Percentiles rank a stretch among this genome's conserved stretches.
These are phyloP conservation scores for Tremella fuciformis DNA, from an alignment of 768 basidiomycete species.

Conservation along the genomic window DNA sequence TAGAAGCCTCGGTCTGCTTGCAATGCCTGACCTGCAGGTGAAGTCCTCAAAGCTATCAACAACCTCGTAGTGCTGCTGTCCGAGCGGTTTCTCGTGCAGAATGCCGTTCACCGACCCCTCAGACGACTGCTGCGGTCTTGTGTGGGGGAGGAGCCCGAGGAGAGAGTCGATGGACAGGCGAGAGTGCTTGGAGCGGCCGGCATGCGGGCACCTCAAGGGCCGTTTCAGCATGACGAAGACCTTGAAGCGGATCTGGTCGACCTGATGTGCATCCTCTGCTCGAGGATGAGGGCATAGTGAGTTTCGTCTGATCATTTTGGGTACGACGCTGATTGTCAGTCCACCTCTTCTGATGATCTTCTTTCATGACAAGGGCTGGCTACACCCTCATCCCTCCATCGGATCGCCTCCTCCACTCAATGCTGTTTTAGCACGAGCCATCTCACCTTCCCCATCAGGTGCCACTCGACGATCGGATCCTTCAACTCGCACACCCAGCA, in stretches of 20 bases:
- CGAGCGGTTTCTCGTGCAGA: constrained; percentile 88
- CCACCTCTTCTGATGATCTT: constrained; percentile 80
- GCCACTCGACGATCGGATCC: constrained; percentile 59
- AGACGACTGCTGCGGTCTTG: constrained; percentile 78
- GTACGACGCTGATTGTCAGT: constrained; percentile 56
- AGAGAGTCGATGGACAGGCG: constrained; percentile 72
- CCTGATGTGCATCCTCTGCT: constrained; percentile 85
- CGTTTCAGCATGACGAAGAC: constrained; percentile 9
- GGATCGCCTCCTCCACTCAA: constrained; percentile 6
- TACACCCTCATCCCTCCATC: constrained; percentile 18
- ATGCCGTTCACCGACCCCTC: constrained; percentile 82
- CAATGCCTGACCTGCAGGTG: constrained; percentile 54
- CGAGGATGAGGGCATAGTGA: constrained; percentile 70
- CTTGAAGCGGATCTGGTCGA: constrained; percentile 68
- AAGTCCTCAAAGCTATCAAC: constrained; percentile 79
- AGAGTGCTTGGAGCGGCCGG: constrained; percentile 75
- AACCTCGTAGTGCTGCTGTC: constrained; percentile 89
- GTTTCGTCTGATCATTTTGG: not conserved
- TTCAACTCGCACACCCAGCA: constrained; percentile 46
- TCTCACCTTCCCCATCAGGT: constrained; percentile 65
- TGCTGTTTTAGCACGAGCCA: constrained; percentile 23
- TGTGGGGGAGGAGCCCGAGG: constrained; percentile 86
- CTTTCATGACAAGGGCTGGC: constrained; percentile 87
- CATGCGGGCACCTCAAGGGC: constrained; percentile 7
- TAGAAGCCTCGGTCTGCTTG: not conserved